A percentile compares a stretch with the other conserved stretches of the same genome.
Conservation (phyloP, 176 grass and related monocot genomes). For the Oryza officinalis region DNA sequence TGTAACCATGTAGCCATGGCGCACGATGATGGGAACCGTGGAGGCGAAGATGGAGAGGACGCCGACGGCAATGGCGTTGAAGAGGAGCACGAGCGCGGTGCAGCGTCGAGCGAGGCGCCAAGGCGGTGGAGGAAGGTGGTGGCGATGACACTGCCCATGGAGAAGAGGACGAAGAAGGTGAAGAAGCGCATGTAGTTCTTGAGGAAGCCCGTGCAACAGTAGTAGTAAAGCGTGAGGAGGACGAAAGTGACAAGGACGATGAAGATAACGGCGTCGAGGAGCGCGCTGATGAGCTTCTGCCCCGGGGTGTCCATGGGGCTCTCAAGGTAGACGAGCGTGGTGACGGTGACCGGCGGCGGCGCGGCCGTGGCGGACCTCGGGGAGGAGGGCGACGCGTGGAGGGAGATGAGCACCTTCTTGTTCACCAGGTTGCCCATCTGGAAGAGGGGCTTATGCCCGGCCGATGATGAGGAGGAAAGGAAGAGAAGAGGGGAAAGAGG, state of each 20-base stretch:
- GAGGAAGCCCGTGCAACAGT: conserved; percentile 90
- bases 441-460: too few relatives aligned
- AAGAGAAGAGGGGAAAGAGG: too few relatives aligned
- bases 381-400: conserved; percentile 51
- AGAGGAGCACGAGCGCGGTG: conserved; percentile 66
- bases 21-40: conserved; percentile 75
- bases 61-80: conserved; percentile 73
- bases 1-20: conserved; percentile 83
- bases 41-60: conserved; percentile 75
- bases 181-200: conserved; percentile 96
- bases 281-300: conserved; percentile 69
- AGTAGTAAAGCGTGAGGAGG: conserved; percentile 95
- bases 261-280: too few relatives aligned
- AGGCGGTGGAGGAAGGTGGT: too few relatives aligned
- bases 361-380: conserved; percentile 2
- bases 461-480: too few relatives aligned
- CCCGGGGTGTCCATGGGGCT: conserved; percentile 56
- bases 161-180: conserved; percentile 90
- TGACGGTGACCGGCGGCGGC: conserved; percentile 62
- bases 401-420: conserved; percentile 50
- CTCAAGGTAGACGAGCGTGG: conserved; percentile 81
- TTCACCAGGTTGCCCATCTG: too few relatives aligned
- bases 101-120: conserved; percentile 63
- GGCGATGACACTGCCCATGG: too few relatives aligned
- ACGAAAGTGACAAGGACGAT: conserved; percentile 67